Conservation (phyloP, 805 yeast genomes). For the Saccharomycopsis amapae region DNA sequence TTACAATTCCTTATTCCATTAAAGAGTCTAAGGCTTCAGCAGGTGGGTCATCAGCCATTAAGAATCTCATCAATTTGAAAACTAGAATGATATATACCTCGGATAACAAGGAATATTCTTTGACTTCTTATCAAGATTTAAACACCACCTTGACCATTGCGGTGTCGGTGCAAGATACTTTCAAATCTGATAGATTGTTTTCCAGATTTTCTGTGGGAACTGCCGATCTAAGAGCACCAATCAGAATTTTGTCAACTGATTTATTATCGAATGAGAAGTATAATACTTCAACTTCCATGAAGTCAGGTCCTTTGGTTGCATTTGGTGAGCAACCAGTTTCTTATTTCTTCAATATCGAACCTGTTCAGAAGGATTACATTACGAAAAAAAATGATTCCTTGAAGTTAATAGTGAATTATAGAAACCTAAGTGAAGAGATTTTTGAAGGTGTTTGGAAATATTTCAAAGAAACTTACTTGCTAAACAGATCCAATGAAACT, state of each 20-base stretch:
- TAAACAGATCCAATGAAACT: slow-evolving; percentile 13
- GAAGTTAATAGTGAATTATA: slow-evolving; percentile 38
- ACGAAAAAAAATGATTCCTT: slow-evolving; percentile 31
- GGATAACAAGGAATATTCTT: slow-evolving; percentile 10
- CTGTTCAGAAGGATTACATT: slow-evolving; percentile 23
- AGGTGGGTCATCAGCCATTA: slow-evolving; percentile 5
- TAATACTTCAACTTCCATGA: slow-evolving; percentile 29
- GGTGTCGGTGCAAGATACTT: slow-evolving; percentile 76
- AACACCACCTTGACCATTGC: slow-evolving; percentile 55
- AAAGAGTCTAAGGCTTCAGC: slow-evolving; percentile 14
- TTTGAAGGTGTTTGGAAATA: slow-evolving; percentile 24
- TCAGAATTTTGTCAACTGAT: slow-evolving; percentile 41
- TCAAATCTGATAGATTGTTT: slow-evolving; percentile 47
- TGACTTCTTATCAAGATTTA: slow-evolving; percentile 26
- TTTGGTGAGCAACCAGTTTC: slow-evolving; percentile 67
- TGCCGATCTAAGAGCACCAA: slow-evolving; percentile 42
- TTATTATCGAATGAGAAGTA: slow-evolving; percentile 32
- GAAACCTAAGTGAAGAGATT: slow-evolving; percentile 43
- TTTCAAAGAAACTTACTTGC: slow-evolving; percentile 21
- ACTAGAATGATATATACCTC: slow-evolving; percentile 13
- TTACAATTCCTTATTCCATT: slow-evolving; percentile 31
- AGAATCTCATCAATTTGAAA: slow-evolving; percentile 17
- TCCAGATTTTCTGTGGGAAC: slow-evolving; percentile 68
- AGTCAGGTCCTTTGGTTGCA: slow-evolving; percentile 37
- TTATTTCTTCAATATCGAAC: slow-evolving; percentile 48